Base-by-base conservation (phyloP, 73 alveolate genomes). In the Paramecium sonneborni region DNA sequence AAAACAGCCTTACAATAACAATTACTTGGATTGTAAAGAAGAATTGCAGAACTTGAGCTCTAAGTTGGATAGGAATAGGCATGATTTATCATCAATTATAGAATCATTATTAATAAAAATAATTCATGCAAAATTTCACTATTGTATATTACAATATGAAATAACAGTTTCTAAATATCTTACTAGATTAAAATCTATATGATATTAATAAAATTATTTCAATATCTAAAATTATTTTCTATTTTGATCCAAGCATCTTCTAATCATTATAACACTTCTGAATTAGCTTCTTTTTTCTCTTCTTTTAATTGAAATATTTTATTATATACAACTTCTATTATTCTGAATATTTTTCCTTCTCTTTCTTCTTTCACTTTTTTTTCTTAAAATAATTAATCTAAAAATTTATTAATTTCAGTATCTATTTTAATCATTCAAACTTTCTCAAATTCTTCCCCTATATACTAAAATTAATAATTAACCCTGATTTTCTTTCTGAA, bases 41-140 rank as follows among this genome's bases (percentile, higher is more conserved):
- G 99, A 93, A 95, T 96, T 30, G 93, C 98, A 10, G 99, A 96
- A 70, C 92, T 96, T 8, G 99, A 96, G 88, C 57, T 93, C 30
- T 96, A 95, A 41, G 97, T 96, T 18, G 99, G 99, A 28, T 88
- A 92, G 34, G 99, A 96, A 85, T 41, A 79, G 55, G 90, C 76
- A 43, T 79, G 90, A 79, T 43, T 6, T 74, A 74, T 74, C 68
- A 52, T 52, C 85, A 67, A 67, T 67, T 52, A 52, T 52, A 52
- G 68, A 52, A 52, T 52, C 32, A 52, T 52, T 18, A 52, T 52
- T 30, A 52, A 15, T 52, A 52, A n/a, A 18, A 18, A 18, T 52
- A 52, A 52, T 52, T 1, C 14, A 52, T 52, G 68, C 68, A 21
- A 52, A 1, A 52, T 52, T n/a, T n/a, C n/a, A n/a, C n/a, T n/a